A percentile compares a stretch with the other conserved stretches of the same genome.
These are phyloP conservation scores for Colletotrichum noveboracense DNA, from an alignment of 2,329 filamentous ascomycete species.

Conservation along the genomic window DNA sequence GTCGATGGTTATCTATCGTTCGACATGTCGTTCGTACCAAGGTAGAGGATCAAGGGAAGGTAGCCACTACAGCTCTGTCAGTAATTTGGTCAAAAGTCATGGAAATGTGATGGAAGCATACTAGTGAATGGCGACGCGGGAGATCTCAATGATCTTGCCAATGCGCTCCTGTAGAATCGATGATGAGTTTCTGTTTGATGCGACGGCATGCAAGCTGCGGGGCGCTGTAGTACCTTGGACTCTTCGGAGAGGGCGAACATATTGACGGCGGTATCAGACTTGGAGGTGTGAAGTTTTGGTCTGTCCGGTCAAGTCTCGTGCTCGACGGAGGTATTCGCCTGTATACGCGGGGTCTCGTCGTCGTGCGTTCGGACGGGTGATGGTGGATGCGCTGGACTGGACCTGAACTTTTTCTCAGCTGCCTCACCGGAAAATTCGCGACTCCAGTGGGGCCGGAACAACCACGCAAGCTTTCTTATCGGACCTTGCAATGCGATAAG, in stretches of 20 bases:
- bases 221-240: conserved; percentile 74
- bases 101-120: conserved; percentile 48
- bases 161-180: conserved; percentile 81
- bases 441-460: conserved; percentile 13
- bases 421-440: conserved; percentile 8
- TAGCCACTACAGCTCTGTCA: conserved; percentile 74
- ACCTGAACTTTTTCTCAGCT: conserved; percentile 19
- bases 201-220: background rate
- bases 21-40: conserved; percentile 65
- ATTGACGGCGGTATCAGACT: conserved; percentile 30
- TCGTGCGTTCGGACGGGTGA: conserved; percentile 9
- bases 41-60: conserved; percentile 93
- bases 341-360: conserved; percentile 14
- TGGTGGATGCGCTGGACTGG: conserved; percentile 5
- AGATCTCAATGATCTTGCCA: conserved; percentile 93
- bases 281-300: background rate
- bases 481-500: background rate
- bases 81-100: conserved; percentile 12
- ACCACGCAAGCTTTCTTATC: conserved; percentile 12
- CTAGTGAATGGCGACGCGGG: conserved; percentile 95
- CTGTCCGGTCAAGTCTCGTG: background rate
- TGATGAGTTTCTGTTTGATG: conserved; percentile 2
- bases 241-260: conserved; percentile 87
- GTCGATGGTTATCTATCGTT: background rate
- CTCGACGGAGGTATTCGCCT: background rate